Conservation (phyloP, 192 early-diverging fungal species). For the Backusella luteola region DNA sequence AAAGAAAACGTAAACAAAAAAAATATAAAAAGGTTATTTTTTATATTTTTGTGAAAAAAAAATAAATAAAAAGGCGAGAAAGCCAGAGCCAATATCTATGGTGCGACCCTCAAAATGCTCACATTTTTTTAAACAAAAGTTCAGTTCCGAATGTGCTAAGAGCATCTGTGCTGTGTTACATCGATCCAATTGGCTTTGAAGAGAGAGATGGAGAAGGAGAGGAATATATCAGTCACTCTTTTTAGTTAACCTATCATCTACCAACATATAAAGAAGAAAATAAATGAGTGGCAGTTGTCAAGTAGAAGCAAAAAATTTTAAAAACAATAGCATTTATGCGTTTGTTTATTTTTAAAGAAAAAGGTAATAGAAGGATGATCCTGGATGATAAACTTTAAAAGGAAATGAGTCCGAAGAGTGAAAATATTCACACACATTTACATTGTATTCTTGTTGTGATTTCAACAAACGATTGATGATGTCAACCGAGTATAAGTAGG, state of each 20-base stretch:
- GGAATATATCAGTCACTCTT: background rate
- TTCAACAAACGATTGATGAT: too few relatives aligned
- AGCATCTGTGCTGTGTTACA: background rate
- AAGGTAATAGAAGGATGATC: background rate
- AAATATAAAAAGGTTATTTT: too few relatives aligned
- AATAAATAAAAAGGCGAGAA: too few relatives aligned
- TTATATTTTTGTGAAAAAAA: too few relatives aligned
- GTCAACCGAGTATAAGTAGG: too few relatives aligned
- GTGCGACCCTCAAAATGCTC: too few relatives aligned
- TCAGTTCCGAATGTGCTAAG: background rate
- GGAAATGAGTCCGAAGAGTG: background rate
- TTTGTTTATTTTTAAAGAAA: background rate
- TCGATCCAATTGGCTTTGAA: background rate
- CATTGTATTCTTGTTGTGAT: background rate
- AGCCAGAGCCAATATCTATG: too few relatives aligned
- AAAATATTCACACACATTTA: background rate
- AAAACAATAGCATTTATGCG: background rate
- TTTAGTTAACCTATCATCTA: background rate
- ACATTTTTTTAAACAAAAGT: too few relatives aligned
- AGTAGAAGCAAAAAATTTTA: background rate
- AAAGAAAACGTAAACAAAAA: too few relatives aligned
- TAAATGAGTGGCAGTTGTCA: background rate
- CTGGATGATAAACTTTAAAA: background rate
- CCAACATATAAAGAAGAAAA: too few relatives aligned
- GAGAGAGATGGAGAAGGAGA: background rate